phyloP scores from a whole-genome alignment of 192 early-diverging fungal species.

The Pilobolus umbonatus region DNA sequence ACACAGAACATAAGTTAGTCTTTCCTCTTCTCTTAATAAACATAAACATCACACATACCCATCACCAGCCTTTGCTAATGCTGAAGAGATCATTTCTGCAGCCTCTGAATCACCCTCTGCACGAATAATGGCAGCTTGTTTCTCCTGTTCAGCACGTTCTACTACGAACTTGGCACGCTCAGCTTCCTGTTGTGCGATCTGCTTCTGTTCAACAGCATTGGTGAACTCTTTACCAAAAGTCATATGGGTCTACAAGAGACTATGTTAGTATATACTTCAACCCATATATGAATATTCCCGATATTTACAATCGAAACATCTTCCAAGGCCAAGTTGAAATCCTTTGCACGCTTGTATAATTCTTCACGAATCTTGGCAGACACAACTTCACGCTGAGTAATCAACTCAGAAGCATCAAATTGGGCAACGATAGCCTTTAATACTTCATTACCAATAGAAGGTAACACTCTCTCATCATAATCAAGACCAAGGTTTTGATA shows the following conservation, averaged over 20 bases:
- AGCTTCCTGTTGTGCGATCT: conserved; percentile 99
- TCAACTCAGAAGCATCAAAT: conserved; percentile 96
- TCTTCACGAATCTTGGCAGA: conserved; percentile 91
- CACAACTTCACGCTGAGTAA: conserved; percentile 95
- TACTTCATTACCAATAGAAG: conserved; percentile 98
- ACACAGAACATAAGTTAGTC: no score
- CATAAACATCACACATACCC: conserved; percentile 48
- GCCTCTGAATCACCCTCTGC: conserved; percentile 98
- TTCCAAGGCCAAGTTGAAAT: conserved; percentile 95
- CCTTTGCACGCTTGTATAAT: conserved; percentile 83
- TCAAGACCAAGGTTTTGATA: conserved; percentile 91
- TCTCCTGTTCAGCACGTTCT: conserved; percentile 96
- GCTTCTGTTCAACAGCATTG: conserved; percentile 96
- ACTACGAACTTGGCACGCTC: conserved; percentile 98
- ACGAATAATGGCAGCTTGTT: conserved; percentile 91
- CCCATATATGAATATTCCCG: not conserved
- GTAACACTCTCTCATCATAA: conserved; percentile 96
- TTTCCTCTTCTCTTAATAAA: not conserved
- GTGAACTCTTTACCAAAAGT: conserved; percentile 99
- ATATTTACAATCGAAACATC: conserved; percentile 92
- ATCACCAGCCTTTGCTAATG: conserved; percentile 86
- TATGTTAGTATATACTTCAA: not conserved
- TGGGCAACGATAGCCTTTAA: conserved; percentile 97
- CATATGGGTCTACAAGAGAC: conserved; percentile 77
- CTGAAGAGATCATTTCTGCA: conserved; percentile 85